These are phyloP conservation scores for Schwanniomyces yamadae DNA, from an alignment of 805 yeast genomes.

Conservation along the genomic window DNA sequence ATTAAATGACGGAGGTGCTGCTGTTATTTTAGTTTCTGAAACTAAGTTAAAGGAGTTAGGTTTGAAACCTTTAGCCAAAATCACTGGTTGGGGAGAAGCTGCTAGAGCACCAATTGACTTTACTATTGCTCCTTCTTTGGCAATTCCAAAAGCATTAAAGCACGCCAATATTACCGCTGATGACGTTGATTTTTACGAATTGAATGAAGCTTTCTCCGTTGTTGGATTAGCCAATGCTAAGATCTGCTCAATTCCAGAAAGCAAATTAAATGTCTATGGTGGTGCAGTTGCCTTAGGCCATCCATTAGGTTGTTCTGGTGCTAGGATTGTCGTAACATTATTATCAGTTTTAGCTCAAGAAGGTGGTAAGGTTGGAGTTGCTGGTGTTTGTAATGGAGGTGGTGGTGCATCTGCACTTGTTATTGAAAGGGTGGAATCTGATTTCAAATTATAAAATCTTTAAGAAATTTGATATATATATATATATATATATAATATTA, in stretches of 20 bases:
- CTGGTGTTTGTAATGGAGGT: constrained; percentile 98
- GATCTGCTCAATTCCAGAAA: constrained; percentile 57
- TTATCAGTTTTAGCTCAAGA: constrained; percentile 80
- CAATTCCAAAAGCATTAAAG: constrained; percentile 93
- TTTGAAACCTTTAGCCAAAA: constrained; percentile 84
- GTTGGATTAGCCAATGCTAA: constrained; percentile 90
- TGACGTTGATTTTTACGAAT: constrained; percentile 87
- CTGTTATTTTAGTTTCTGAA: constrained; percentile 84
- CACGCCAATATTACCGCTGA: constrained; percentile 67
- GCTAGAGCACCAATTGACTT: constrained; percentile 93
- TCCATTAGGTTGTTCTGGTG: constrained; percentile 96
- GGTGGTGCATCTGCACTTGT: constrained; percentile 97
- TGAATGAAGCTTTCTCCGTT: constrained; percentile 97
- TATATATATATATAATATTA: neutral
- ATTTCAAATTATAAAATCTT: constrained; percentile 32
- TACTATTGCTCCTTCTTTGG: constrained; percentile 93
- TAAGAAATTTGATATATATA: no score
- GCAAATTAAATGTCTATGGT: constrained; percentile 84
- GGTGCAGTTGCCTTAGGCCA: constrained; percentile 97
- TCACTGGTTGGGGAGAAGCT: constrained; percentile 97
- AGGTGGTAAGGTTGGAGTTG: constrained; percentile 78
- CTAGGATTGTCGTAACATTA: constrained; percentile 87
- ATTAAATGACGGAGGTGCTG: constrained; percentile 97
- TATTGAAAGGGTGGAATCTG: constrained; percentile 59
- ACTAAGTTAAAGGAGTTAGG: constrained; percentile 80